Percentiles rank a stretch among this genome's conserved stretches.
Conservation (phyloP, 352 stramenopile species). For the Globisporangium lucens region DNA sequence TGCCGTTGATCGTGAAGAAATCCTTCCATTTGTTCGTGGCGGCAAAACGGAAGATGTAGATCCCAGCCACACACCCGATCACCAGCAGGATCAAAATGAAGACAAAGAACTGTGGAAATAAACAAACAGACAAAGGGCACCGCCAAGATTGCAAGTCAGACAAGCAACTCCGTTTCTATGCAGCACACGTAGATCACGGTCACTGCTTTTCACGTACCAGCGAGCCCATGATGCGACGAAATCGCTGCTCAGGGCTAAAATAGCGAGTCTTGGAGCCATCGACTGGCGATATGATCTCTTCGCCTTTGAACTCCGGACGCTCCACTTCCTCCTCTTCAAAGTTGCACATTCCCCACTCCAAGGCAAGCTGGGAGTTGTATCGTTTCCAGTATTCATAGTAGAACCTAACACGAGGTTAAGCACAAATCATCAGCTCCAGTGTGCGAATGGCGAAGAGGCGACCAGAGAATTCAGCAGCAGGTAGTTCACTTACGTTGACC, state of each 20-base stretch:
- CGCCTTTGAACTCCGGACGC: slow-evolving; percentile 66
- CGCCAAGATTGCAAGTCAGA: not conserved
- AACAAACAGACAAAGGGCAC: not conserved
- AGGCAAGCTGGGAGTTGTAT: slow-evolving; percentile 59
- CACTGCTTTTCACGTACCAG: slow-evolving; percentile 29
- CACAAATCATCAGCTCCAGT: not conserved
- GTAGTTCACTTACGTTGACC: slow-evolving; percentile 45
- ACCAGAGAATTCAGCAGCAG: not conserved
- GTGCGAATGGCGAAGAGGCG: not conserved
- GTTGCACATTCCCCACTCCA: slow-evolving; percentile 73
- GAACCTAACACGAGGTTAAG: slow-evolving; percentile 24
- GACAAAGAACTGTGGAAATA: slow-evolving; percentile 52
- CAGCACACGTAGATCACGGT: not conserved
- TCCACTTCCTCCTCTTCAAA: slow-evolving; percentile 75
- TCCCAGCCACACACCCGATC: slow-evolving; percentile 58
- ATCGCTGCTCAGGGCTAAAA: slow-evolving; percentile 62
- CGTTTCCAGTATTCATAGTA: slow-evolving; percentile 87
- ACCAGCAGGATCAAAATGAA: slow-evolving; percentile 68
- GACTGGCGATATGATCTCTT: slow-evolving; percentile 67
- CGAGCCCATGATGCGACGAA: slow-evolving; percentile 66
- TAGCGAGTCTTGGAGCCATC: slow-evolving; percentile 76
- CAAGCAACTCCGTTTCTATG: not conserved
- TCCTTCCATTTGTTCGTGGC: slow-evolving; percentile 52
- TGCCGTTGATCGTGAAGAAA: slow-evolving; percentile 52
- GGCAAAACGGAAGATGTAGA: slow-evolving; percentile 71